Conservation (phyloP, 2,329 filamentous ascomycete genomes). For the Zymoseptoria passerinii region DNA sequence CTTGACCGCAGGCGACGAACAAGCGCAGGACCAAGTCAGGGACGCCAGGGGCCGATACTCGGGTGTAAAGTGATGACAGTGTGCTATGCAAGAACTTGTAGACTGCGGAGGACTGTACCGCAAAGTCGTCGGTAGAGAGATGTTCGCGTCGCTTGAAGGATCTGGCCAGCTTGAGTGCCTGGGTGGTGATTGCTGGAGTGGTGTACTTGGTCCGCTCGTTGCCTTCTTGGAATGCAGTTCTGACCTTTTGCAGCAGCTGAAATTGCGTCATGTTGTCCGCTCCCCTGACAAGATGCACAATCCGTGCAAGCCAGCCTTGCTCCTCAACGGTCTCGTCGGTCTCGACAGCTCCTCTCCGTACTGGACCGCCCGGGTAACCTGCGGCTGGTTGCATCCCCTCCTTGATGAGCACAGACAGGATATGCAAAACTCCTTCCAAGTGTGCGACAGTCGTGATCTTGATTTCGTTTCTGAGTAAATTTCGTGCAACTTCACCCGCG, state of each 20-base stretch:
- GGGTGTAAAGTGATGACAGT: slow-evolving; percentile 77
- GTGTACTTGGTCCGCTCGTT: slow-evolving; percentile 96
- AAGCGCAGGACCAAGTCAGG: slow-evolving; percentile 83
- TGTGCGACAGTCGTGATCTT: slow-evolving; percentile 69
- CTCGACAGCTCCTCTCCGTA: slow-evolving; percentile 67
- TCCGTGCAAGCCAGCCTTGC: slow-evolving; percentile 89
- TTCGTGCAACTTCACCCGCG: slow-evolving; percentile 77
- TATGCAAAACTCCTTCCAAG: slow-evolving; percentile 79
- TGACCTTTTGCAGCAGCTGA: slow-evolving; percentile 73
- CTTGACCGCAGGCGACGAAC: slow-evolving; percentile 86
- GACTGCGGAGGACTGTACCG: slow-evolving; percentile 65
- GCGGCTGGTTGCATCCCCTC: slow-evolving; percentile 76
- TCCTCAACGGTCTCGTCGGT: slow-evolving; percentile 98
- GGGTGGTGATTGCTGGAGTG: slow-evolving; percentile 82
- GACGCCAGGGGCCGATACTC: slow-evolving; percentile 62
- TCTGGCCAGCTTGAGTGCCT: slow-evolving; percentile 79
- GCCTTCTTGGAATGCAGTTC: slow-evolving; percentile 80
- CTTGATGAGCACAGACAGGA: slow-evolving; percentile 84
- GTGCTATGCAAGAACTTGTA: slow-evolving; percentile 94
- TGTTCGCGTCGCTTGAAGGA: slow-evolving; percentile 87
- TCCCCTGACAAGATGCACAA: slow-evolving; percentile 78
- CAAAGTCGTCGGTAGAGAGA: slow-evolving; percentile 67
- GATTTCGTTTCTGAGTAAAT: slow-evolving; percentile 73
- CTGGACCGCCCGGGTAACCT: slow-evolving; percentile 71
- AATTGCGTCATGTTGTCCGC: slow-evolving; percentile 90